Evolutionary conservation across 1,284 basidiomycete species (phyloP).

Genomic region (Boletus smithii): DNA sequence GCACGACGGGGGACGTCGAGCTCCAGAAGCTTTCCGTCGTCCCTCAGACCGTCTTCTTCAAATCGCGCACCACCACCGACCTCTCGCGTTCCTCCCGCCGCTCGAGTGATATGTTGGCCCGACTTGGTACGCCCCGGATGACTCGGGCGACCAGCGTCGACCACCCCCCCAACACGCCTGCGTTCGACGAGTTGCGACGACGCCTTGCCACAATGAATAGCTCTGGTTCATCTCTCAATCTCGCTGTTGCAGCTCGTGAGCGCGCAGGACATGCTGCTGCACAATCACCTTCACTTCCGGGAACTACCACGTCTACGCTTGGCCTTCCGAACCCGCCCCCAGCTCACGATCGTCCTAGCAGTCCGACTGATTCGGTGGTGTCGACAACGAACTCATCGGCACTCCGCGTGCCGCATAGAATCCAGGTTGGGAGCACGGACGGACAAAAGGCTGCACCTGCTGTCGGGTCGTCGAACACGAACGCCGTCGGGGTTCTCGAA

Average conservation of each 20-base stretch:
- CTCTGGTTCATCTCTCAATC: constrained; percentile 58
- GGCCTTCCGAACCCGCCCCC: constrained; percentile 36
- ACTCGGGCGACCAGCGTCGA: constrained; percentile 48
- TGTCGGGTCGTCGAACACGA: constrained; percentile 74
- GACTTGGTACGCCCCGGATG: constrained; percentile 47
- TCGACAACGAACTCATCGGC: constrained; percentile 65
- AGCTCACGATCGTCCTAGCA: constrained; percentile 52
- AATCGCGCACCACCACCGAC: constrained; percentile 44
- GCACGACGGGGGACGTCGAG: constrained; percentile 65
- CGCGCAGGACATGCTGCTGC: constrained; percentile 33
- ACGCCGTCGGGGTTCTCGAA: constrained; percentile 74
- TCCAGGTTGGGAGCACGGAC: constrained; percentile 66
- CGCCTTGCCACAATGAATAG: constrained; percentile 67
- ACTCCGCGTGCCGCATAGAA: constrained; percentile 54
- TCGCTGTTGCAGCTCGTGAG: constrained; percentile 45
- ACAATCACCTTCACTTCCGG: constrained; percentile 34
- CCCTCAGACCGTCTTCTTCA: constrained; percentile 93
- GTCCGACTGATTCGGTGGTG: constrained; percentile 70
- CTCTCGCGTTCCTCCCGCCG: constrained; percentile 36
- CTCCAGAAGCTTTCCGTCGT: constrained; percentile 86
- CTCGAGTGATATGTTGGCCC: constrained; percentile 32
- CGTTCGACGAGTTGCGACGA: constrained; percentile 72
- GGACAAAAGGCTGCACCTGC: constrained; percentile 82
- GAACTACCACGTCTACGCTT: constrained; percentile 22
- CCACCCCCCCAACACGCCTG: constrained; percentile 41